A percentile compares a stretch with the other conserved stretches of the same genome.
Conservation (phyloP, 495 filamentous ascomycete genomes). For the Amniculicola lignicola region DNA sequence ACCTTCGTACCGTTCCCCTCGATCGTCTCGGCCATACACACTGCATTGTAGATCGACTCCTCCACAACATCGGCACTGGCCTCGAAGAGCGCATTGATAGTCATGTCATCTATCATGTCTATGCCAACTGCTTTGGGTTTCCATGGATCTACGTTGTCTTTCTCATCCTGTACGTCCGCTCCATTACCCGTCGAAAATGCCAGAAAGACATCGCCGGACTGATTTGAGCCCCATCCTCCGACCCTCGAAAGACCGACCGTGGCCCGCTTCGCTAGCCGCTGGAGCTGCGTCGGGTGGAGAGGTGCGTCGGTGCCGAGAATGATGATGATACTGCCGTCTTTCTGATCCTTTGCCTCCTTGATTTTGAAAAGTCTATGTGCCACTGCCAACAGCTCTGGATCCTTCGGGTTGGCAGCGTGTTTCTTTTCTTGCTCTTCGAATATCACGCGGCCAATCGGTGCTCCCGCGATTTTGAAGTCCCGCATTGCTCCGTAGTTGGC, state of each 20-base stretch:
- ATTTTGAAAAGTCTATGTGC: slow-evolving; percentile 20
- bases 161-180: slow-evolving; percentile 37
- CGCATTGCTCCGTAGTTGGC: slow-evolving; percentile 50
- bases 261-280: slow-evolving; percentile 52
- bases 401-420: slow-evolving; percentile 32
- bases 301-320: slow-evolving; percentile 53
- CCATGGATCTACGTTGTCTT: slow-evolving; percentile 31
- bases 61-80: slow-evolving; percentile 51
- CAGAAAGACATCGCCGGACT: slow-evolving; percentile 54
- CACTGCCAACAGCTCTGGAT: slow-evolving; percentile 21
- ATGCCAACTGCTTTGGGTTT: slow-evolving; percentile 42
- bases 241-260: slow-evolving; percentile 51
- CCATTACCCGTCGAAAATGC: slow-evolving; percentile 52
- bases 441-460: slow-evolving; percentile 48
- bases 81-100: slow-evolving; percentile 51
- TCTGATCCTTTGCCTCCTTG: slow-evolving; percentile 36
- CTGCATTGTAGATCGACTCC: slow-evolving; percentile 53
- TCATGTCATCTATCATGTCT: slow-evolving; percentile 48
- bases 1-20: slow-evolving; percentile 43
- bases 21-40: slow-evolving; percentile 52
- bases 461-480: slow-evolving; percentile 49
- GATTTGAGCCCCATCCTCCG: slow-evolving; percentile 50
- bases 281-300: slow-evolving; percentile 49
- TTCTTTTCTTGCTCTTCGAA: slow-evolving; percentile 38
- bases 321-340: slow-evolving; percentile 56